Conservation (phyloP, 2,329 filamentous ascomycete genomes). For the Fusarium marasasianum region DNA sequence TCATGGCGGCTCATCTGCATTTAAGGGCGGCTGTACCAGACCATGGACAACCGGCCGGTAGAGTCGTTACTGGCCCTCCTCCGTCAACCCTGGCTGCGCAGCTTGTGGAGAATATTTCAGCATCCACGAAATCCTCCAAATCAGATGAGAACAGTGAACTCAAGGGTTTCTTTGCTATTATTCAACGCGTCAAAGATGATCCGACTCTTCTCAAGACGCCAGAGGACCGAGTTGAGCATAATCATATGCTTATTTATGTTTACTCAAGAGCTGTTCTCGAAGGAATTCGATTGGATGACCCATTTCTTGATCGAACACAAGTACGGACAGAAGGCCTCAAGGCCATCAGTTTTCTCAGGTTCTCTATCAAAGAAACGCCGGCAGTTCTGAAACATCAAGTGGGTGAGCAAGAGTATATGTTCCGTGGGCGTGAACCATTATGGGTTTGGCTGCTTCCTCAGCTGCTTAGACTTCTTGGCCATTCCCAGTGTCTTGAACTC, state of each 20-base stretch:
- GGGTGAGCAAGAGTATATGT: constrained; percentile 54
- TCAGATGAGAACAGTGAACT: constrained; percentile 78
- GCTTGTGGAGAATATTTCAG: constrained; percentile 82
- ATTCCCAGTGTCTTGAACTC: constrained; percentile 58
- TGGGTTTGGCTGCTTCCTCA: constrained; percentile 73
- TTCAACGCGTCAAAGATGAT: constrained; percentile 64
- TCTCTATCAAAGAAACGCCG: constrained; percentile 80
- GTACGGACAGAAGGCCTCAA: constrained; percentile 70
- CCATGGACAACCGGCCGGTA: constrained; percentile 28
- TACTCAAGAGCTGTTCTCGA: constrained; percentile 83
- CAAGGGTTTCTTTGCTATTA: constrained; percentile 70
- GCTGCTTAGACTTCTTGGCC: constrained; percentile 66
- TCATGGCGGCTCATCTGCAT: constrained; percentile 43
- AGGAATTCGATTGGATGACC: constrained; percentile 72
- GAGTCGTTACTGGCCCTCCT: constrained; percentile 51
- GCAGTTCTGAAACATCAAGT: constrained; percentile 66
- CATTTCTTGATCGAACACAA: constrained; percentile 67
- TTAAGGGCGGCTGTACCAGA: constrained; percentile 31
- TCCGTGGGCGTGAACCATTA: constrained; percentile 67
- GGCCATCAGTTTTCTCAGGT: constrained; percentile 79
- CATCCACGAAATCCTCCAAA: constrained; percentile 68
- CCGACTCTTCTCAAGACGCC: constrained; percentile 65
- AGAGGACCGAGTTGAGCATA: constrained; percentile 76
- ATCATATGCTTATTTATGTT: constrained; percentile 86
- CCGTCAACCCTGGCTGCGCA: constrained; percentile 90